Evolutionary conservation across 2,329 filamentous ascomycete genomes (phyloP).

Genomic region (Phialophora expanda): DNA sequence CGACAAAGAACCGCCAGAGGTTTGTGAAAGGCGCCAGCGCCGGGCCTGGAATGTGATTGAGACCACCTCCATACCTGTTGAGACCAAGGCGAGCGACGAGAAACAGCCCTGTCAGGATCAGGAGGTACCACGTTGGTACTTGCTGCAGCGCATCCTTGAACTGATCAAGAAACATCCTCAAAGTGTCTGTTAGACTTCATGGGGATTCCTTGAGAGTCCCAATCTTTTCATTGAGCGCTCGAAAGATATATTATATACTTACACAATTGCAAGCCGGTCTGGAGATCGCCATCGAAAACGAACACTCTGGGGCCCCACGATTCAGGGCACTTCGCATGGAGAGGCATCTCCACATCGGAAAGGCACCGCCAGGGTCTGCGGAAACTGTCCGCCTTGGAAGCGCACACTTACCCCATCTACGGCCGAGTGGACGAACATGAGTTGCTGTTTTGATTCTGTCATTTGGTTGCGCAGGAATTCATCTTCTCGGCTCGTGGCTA

Average conservation of each 20-base stretch:
- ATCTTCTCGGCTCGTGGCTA: not conserved
- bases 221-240: not conserved
- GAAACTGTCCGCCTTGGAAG: not conserved
- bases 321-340: not conserved
- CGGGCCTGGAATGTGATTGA: slow-evolving; percentile 41
- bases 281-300: not conserved
- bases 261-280: not conserved
- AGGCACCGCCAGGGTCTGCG: not conserved
- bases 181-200: not conserved
- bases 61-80: slow-evolving; percentile 29
- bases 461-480: not conserved
- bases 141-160: slow-evolving; percentile 6
- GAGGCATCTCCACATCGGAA: slow-evolving; percentile 13
- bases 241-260: not conserved
- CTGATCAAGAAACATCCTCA: slow-evolving; percentile 14
- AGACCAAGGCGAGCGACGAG: not conserved
- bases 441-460: not conserved
- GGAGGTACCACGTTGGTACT: slow-evolving; percentile 5
- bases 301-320: slow-evolving; percentile 3
- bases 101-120: slow-evolving; percentile 4
- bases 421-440: not conserved
- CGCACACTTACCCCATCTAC: not conserved
- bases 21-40: slow-evolving; percentile 40
- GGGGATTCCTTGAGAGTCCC: not conserved
- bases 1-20: slow-evolving; percentile 40